These are phyloP conservation scores for Coemansia sp. DNA, from an alignment of 192 early-diverging fungal species.

Conservation along the genomic window DNA sequence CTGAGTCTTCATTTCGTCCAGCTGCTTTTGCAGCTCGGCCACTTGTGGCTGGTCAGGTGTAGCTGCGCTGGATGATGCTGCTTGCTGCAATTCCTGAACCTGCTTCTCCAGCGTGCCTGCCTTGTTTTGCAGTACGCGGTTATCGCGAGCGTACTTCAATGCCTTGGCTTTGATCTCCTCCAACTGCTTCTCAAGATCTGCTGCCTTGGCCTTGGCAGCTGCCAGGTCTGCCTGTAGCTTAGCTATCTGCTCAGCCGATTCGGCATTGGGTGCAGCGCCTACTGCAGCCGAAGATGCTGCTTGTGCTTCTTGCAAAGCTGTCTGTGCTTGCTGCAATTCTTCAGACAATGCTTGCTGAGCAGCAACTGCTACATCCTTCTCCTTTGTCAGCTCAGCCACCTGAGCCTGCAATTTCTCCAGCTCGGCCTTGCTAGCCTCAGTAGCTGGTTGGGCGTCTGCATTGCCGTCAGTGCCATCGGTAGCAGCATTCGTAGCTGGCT, in stretches of 20 bases:
- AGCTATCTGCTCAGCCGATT: slow-evolving; percentile 16
- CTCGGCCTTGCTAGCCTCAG: slow-evolving; percentile 5
- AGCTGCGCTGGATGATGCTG: neutral
- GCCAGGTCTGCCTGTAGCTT: slow-evolving; percentile 57
- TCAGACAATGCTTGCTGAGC: slow-evolving; percentile 28
- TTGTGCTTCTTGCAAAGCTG: slow-evolving; percentile 16
- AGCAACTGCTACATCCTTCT: slow-evolving; percentile 46
- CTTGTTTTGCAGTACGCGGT: slow-evolving; percentile 37
- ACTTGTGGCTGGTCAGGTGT: neutral
- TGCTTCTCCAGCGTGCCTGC: slow-evolving; percentile 31
- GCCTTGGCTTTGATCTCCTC: slow-evolving; percentile 43
- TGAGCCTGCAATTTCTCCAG: slow-evolving; percentile 20
- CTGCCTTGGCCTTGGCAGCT: slow-evolving; percentile 37
- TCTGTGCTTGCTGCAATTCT: slow-evolving; percentile 17
- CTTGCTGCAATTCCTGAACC: slow-evolving; percentile 13
- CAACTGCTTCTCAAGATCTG: slow-evolving; percentile 33
- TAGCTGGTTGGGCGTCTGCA: neutral
- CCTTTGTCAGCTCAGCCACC: slow-evolving; percentile 26
- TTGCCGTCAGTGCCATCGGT: neutral
- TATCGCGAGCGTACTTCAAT: slow-evolving; percentile 37
- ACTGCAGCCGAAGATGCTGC: slow-evolving; percentile 1
- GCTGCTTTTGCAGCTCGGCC: slow-evolving; percentile 27
- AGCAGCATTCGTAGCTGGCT: slow-evolving; percentile 1
- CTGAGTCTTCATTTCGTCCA: slow-evolving; percentile 41
- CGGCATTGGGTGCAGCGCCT: slow-evolving; percentile 13